Base-by-base conservation (phyloP, 2,329 filamentous ascomycete species). In the Sordariomycetes sp. region DNA sequence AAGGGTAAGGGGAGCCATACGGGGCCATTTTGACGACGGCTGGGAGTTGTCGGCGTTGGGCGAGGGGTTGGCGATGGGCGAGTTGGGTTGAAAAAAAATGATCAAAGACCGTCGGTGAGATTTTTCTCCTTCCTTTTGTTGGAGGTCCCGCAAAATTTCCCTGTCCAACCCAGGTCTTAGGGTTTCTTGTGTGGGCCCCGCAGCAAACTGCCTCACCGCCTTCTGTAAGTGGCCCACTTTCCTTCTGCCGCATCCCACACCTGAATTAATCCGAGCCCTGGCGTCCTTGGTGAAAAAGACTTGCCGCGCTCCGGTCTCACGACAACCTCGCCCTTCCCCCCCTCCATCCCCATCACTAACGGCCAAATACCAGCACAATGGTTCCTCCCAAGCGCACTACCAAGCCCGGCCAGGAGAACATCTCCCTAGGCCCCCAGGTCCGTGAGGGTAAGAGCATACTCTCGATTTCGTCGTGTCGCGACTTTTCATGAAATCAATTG, bases 341-440 rank as follows among this genome's bases (percentile, higher is more conserved):
- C 17, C n/a, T n/a, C 32, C 50, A 34, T 35, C 54, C 54, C 28
- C 57, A 59, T 59, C 55, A 59, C 57, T 53, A 42, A 59, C 56
- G 56, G 35, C 59, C 59, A 62, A 61, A 60, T 63, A 69, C 39
- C 69, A 69, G 75, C 81, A 89, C 77, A 74, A 97, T 97, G 92
- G 80, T 91, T 77, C 91, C 91, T 76, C 91, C 91, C 76, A 95
- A 95, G 85, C 91, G 92, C 82, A 85, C 86, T 76, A 78, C 84
- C 70, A 82, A 86, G 74, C 85, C 88, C 70, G 82, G 84, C 69
- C 85, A 92, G 81, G 94, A 97, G 86, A 99, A 99, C 81, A 94
- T 99, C 82, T 91, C 88, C 77, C 85, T 97, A 70, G 94, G 94
- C 70, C 94, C 94, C 74, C 89, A 96, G 77, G 89, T 91, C 80